Evolutionary conservation across 371 early-diverging fungal species (phyloP).

Genomic region (Circinella umbellata): DNA sequence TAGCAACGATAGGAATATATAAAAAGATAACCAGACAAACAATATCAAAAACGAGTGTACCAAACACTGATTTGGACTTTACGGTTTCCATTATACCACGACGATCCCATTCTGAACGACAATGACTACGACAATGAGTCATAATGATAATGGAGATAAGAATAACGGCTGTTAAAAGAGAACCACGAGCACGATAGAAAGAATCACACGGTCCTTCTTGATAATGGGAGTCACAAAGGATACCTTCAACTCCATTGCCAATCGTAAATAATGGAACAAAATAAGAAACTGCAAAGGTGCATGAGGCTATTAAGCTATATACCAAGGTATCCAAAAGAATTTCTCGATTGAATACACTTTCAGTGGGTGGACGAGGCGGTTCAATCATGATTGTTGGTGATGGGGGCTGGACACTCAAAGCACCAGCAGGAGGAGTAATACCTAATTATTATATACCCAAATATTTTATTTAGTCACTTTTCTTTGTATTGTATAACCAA

Average conservation of each 20-base stretch:
- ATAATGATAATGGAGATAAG: slow-evolving; percentile 73
- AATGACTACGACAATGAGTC: slow-evolving; percentile 74
- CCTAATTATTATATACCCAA: slow-evolving; percentile 79
- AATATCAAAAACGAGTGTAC: slow-evolving; percentile 57
- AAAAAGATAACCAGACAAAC: slow-evolving; percentile 61
- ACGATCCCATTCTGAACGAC: slow-evolving; percentile 58
- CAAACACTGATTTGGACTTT: slow-evolving; percentile 67
- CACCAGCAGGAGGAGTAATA: slow-evolving; percentile 78
- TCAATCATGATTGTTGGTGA: slow-evolving; percentile 80
- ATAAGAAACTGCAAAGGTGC: slow-evolving; percentile 53
- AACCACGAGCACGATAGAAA: slow-evolving; percentile 81
- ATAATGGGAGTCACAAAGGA: slow-evolving; percentile 66
- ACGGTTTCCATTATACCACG: slow-evolving; percentile 37
- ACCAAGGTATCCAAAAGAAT: slow-evolving; percentile 26
- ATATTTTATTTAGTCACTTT: background rate
- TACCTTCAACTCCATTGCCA: slow-evolving; percentile 49
- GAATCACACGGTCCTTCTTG: slow-evolving; percentile 62
- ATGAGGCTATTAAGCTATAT: slow-evolving; percentile 54
- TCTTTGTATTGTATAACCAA: no score
- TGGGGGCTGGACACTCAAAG: slow-evolving; percentile 77
- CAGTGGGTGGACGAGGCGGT: slow-evolving; percentile 72
- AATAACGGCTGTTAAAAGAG: slow-evolving; percentile 73
- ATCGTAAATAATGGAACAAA: slow-evolving; percentile 60
- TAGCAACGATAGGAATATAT: slow-evolving; percentile 77
- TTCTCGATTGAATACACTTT: slow-evolving; percentile 59